Percentiles rank a stretch among this genome's conserved stretches.
phyloP scores from a whole-genome alignment of 1,284 basidiomycete genomes.

The Trametes polyzona region DNA sequence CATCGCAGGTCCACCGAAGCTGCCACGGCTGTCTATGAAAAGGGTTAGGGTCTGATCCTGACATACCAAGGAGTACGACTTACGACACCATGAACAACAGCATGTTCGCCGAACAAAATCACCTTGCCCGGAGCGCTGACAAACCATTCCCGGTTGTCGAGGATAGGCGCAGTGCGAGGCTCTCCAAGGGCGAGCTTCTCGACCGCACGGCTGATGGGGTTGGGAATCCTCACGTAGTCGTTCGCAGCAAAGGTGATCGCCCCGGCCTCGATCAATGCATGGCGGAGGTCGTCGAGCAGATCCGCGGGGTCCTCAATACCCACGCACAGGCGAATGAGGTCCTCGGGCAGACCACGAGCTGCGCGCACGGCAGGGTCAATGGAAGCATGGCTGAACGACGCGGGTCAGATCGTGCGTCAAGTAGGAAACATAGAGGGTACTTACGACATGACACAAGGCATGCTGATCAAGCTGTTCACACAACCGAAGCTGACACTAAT shows the following conservation, averaged over 20 bases:
- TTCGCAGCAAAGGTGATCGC: constrained; percentile 65
- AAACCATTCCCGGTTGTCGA: constrained; percentile 73
- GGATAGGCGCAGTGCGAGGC: constrained; percentile 28
- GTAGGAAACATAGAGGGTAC: constrained; percentile 37
- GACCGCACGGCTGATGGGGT: constrained; percentile 63
- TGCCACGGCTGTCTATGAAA: constrained; percentile 85
- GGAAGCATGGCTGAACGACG: constrained; percentile 81
- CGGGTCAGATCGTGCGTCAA: neutral
- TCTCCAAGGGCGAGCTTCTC: constrained; percentile 62
- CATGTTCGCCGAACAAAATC: constrained; percentile 98
- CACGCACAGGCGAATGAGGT: constrained; percentile 97
- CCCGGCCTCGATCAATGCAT: constrained; percentile 89
- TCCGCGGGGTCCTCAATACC: constrained; percentile 97
- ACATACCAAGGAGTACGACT: constrained; percentile 40
- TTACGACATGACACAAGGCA: constrained; percentile 99
- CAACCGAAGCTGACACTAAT: constrained; percentile 98
- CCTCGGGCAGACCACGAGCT: constrained; percentile 93
- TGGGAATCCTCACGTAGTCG: constrained; percentile 53
- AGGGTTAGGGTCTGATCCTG: neutral
- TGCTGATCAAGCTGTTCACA: constrained; percentile 97
- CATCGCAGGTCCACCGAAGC: constrained; percentile 95
- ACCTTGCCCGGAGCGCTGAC: constrained; percentile 98
- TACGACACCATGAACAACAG: constrained; percentile 96
- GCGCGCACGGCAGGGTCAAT: constrained; percentile 94
- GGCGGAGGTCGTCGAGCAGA: constrained; percentile 93